Evolutionary conservation across 176 grass and related monocot species (phyloP).

Genomic region (Lolium rigidum): DNA sequence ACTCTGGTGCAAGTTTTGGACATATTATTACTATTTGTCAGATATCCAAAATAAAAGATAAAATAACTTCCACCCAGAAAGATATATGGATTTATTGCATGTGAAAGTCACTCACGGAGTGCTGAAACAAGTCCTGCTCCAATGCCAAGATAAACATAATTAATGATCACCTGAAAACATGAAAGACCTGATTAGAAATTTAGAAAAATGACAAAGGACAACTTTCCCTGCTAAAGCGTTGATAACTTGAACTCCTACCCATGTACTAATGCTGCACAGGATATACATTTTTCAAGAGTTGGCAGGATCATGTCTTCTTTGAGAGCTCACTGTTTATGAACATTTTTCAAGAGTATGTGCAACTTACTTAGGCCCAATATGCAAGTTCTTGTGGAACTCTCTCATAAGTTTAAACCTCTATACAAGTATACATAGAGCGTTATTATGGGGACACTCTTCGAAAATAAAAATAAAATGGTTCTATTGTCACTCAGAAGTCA

Average conservation of each 20-base stretch:
- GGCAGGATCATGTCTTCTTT: not conserved
- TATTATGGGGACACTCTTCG: not conserved
- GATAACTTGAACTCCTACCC: not conserved
- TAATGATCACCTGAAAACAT: constrained; percentile 61
- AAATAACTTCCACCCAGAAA: not conserved
- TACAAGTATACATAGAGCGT: not conserved
- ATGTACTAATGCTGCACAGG: not conserved
- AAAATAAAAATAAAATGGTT: not conserved
- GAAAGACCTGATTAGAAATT: constrained; percentile 16
- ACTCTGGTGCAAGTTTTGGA: not conserved
- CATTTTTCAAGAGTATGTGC: not conserved
- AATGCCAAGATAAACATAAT: constrained; percentile 80
- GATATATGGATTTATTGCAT: constrained; percentile 10
- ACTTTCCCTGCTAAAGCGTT: not conserved
- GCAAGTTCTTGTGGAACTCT: not conserved
- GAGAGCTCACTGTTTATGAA: not conserved
- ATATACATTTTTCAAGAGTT: not conserved
- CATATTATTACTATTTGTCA: not conserved
- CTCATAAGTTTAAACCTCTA: not conserved
- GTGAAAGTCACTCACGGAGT: constrained; percentile 53
- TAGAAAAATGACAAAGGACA: not conserved
- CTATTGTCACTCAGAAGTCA: not conserved
- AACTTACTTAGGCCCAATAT: not conserved
- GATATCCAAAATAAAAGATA: not conserved
- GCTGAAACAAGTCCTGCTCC: constrained; percentile 67